These are phyloP conservation scores for Penicillium sp. DNA, from an alignment of 2,329 filamentous ascomycete genomes.

Conservation along the genomic window DNA sequence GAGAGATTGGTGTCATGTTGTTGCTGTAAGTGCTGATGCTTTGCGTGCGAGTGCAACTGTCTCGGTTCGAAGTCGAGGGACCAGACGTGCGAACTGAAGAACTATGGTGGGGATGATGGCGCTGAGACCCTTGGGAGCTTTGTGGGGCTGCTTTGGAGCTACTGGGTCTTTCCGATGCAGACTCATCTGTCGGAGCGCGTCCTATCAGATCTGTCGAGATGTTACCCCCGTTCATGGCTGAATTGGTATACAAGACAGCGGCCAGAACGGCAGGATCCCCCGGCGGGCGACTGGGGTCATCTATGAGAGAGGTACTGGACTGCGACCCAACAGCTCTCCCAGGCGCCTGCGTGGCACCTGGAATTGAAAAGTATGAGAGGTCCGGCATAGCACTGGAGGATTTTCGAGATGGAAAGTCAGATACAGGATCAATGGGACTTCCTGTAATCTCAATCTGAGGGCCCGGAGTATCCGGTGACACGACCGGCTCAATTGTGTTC, in stretches of 20 bases:
- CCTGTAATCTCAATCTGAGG: constrained; percentile 35
- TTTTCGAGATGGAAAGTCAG: constrained; percentile 26
- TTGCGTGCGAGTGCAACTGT: constrained; percentile 38
- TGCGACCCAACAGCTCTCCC: constrained; percentile 12
- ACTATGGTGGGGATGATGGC: constrained; percentile 30
- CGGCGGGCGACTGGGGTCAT: constrained; percentile 12
- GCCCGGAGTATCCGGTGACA: constrained; percentile 33
- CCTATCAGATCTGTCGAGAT: constrained; percentile 8
- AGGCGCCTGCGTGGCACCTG: constrained; percentile 14
- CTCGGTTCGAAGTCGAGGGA: constrained; percentile 32
- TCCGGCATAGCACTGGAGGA: constrained; percentile 31
- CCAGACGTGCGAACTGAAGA: constrained; percentile 34
- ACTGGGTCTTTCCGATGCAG: constrained; percentile 21
- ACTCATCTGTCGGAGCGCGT: constrained; percentile 14
- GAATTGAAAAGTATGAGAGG: constrained; percentile 22
- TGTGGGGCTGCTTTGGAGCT: constrained; percentile 24
- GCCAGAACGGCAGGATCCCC: constrained; percentile 27
- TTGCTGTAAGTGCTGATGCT: constrained; percentile 42
- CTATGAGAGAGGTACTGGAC: constrained; percentile 13
- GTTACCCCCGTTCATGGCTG: constrained; percentile 10
- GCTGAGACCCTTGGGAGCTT: constrained; percentile 7
- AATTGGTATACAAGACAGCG: constrained; percentile 27
- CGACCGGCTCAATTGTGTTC: constrained; percentile 32
- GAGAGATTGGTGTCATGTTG: constrained; percentile 39
- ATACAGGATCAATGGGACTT: constrained; percentile 10